Base-by-base conservation (phyloP, 164 flowering plant genomes). In the Cinnamomum chago region DNA sequence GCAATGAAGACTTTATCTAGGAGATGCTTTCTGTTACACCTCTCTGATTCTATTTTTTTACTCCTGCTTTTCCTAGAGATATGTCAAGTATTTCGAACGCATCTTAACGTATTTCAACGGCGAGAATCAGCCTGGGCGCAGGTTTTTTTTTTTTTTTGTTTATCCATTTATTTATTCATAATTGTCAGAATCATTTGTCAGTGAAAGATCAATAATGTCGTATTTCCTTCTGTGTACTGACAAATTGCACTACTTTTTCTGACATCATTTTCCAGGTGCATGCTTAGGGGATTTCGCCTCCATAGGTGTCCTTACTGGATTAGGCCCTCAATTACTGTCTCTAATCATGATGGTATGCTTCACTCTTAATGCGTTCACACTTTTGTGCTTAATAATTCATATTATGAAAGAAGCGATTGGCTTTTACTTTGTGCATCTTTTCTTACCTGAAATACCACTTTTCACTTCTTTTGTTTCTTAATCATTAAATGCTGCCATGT, bases 301-400 rank as follows among this genome's bases (percentile, higher is more conserved):
- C 99, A 89, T 79, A 83, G 92, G 77, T 95, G 99, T 78, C 98
- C 98, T 58, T 95, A 92, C 73, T 95, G 99, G 99, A 89, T 95
- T 76, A 89, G 98, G 84, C 99, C 99, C 55, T 82, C 92, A 68
- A 90, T 95, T 67, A 89, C 97, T 52, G 88, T 95, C 69, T 93
- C 90, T 72, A 86, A 95, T 83, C 98, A 93, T 83, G 91, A 91
- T 84, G 97, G 99, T 93, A 77, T 70, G 72, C 23, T 40, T 40
- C 24, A 72, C 40, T 20, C 30, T 62, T 60, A 11, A 64, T 24
- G 27, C 67, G 5, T 1, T 2, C 11, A 40, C 47, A 40, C 9
- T 40, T 40, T 40, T 40, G 47, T 40, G 47, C 67, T 22, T 64
- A 4, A 13, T 64, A 23, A 64, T 20, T 55, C 47, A 40, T 40